Conservation (phyloP, 1,139 yeast species). For the Pichia sp. region DNA sequence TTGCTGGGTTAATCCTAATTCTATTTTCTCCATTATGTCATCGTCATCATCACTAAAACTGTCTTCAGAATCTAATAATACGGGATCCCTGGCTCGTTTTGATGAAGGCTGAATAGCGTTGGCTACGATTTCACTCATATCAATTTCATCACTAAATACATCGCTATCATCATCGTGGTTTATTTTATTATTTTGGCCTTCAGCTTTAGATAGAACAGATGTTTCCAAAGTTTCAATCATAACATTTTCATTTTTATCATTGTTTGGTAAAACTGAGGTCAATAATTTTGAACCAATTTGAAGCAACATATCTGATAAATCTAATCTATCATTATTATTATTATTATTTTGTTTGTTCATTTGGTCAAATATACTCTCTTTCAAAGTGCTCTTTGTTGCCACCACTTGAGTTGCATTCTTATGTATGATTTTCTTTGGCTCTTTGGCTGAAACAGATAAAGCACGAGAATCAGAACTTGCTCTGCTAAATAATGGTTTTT, state of each 20-base stretch:
- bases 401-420: constrained; percentile 17
- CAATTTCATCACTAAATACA: constrained; percentile 27
- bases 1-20: constrained; percentile 4
- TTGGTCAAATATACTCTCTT: constrained; percentile 23
- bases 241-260: background rate
- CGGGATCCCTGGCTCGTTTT: background rate
- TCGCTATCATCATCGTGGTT: constrained; percentile 11
- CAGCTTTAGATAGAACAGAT: background rate
- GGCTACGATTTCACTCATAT: constrained; percentile 25
- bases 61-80: constrained; percentile 12
- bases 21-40: constrained; percentile 18
- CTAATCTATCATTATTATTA: constrained; percentile 8
- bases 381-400: constrained; percentile 22
- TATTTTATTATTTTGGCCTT: background rate
- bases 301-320: constrained; percentile 23
- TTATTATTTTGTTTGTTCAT: constrained; percentile 2
- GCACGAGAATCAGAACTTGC: constrained; percentile 24
- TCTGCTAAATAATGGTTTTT: constrained; percentile 4
- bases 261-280: background rate
- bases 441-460: background rate
- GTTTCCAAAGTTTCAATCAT: background rate
- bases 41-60: constrained; percentile 28
- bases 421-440: background rate
- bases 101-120: constrained; percentile 14
- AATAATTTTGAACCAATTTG: constrained; percentile 19